Base-by-base conservation (phyloP, 2,329 filamentous ascomycete genomes). In the Hymenoscyphus linearis region DNA sequence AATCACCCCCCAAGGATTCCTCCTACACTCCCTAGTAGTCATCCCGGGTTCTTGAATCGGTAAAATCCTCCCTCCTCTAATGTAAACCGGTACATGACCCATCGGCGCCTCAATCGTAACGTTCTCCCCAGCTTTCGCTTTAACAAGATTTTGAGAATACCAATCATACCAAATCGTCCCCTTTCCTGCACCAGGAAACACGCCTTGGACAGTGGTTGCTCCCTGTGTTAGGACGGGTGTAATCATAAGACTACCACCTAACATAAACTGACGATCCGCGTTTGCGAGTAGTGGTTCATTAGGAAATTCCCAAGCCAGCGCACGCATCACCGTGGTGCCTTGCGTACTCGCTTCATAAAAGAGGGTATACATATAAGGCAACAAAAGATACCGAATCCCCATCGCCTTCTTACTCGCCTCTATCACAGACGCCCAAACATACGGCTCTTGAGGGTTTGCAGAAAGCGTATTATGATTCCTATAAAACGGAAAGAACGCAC, bases 281-380 rank as follows among this genome's bases (percentile, higher is more conserved):
- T 74, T 78, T 1, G 85, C 85, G 9, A 91, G 79, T 64, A 80
- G 82, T 0, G 87, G 87, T 65, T 92, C 88, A 58, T 85, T 80
- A 1, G 87, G 57, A 25, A 59, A 91, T 70, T 90, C 87, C 88
- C 88, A 92, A 1, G 83, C 79, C 10, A 92, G 75, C 1, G 89
- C 88, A 16, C 88, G 82, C 84, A 92, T 86, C 47, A 90, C 87
- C 0, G 88, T 90, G 13, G 79, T 82, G 1, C 88, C 89, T 0
- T 81, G 83, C 2, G 79, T 80, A 72, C 89, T 85, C 0, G 88
- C 86, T 12, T 80, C 73, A 67, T 89, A 82, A 77, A 91, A 0
- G 88, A 85, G 31, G 0, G 89, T 92, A 78, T 93, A 93, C 62
- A 90, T 80, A 75, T 93, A 93, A 68, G 92, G 89, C 13, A 93